phyloP scores from a whole-genome alignment of 164 flowering plant species.

The Sedum album region DNA sequence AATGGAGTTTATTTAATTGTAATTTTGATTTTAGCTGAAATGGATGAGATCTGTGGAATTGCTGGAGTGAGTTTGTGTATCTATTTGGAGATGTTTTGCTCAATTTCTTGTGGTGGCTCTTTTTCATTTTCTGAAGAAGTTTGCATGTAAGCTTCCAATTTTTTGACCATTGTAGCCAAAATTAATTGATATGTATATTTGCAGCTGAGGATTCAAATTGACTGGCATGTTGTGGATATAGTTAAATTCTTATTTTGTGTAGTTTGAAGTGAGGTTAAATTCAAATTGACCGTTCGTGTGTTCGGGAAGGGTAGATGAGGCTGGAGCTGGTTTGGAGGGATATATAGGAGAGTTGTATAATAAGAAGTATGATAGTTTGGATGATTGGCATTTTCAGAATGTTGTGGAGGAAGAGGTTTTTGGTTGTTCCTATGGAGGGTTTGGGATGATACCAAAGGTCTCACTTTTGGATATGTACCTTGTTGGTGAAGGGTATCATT shows the following conservation, averaged over 20 bases:
- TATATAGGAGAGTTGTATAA: conserved; percentile 35
- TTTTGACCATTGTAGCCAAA: too few species aligned
- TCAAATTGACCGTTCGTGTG: too few species aligned
- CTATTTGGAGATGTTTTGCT: background rate
- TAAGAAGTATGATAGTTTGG: conserved; percentile 26
- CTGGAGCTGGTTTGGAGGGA: conserved; percentile 8
- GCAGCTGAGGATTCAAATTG: too few species aligned
- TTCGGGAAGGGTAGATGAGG: conserved; percentile 5
- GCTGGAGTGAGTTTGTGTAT: background rate
- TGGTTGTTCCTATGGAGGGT: conserved; percentile 21
- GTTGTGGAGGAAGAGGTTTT: conserved; percentile 24
- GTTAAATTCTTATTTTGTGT: too few species aligned
- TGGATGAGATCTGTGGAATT: background rate
- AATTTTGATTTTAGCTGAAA: background rate
- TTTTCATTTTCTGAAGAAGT: background rate
- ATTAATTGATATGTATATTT: too few species aligned
- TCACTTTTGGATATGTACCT: conserved; percentile 30
- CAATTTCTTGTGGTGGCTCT: background rate
- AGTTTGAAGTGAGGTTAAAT: too few species aligned
- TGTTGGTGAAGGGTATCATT: conserved; percentile 90
- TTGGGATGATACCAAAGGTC: conserved; percentile 15
- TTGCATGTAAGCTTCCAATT: background rate
- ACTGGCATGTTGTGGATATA: too few species aligned
- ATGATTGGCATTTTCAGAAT: conserved; percentile 35
- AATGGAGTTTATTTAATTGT: background rate